Conservation (phyloP, 805 yeast genomes). For the Myxozyma lipomycoides region DNA sequence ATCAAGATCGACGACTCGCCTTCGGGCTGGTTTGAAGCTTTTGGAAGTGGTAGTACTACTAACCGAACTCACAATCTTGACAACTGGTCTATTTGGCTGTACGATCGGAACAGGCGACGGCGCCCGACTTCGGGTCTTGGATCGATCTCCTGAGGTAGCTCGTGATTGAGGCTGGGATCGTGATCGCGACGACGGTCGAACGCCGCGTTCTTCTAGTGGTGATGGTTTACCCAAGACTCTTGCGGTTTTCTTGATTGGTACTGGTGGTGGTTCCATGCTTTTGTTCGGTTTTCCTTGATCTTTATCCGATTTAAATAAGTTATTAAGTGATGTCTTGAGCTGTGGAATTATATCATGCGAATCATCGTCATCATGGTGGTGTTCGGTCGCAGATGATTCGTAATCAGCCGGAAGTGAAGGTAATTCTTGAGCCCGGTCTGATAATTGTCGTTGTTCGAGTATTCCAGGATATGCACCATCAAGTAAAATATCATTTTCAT, state of each 20-base stretch:
- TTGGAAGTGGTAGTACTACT: not conserved
- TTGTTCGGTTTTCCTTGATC: not conserved
- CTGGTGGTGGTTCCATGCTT: not conserved
- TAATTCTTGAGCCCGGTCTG: slow-evolving; percentile 22
- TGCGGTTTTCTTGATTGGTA: not conserved
- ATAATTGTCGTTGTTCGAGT: slow-evolving; percentile 28
- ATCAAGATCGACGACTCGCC: slow-evolving; percentile 23
- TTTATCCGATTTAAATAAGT: slow-evolving; percentile 6
- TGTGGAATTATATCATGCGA: slow-evolving; percentile 7
- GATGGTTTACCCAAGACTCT: not conserved
- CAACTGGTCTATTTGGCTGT: slow-evolving; percentile 5
- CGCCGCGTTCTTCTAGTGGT: not conserved
- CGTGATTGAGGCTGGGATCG: not conserved
- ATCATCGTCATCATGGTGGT: not conserved
- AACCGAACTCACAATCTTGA: slow-evolving; percentile 9
- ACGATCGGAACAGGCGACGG: not conserved
- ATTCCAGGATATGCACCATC: slow-evolving; percentile 33
- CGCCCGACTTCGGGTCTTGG: not conserved
- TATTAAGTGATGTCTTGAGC: slow-evolving; percentile 8
- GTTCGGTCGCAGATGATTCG: not conserved
- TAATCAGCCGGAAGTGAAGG: slow-evolving; percentile 13
- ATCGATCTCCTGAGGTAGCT: not conserved
- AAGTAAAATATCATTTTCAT: slow-evolving; percentile 26
- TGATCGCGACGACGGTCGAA: not conserved
- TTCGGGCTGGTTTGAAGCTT: slow-evolving; percentile 6